Conservation (phyloP, 2,329 filamentous ascomycete genomes). For the Penicillium nordicum region DNA sequence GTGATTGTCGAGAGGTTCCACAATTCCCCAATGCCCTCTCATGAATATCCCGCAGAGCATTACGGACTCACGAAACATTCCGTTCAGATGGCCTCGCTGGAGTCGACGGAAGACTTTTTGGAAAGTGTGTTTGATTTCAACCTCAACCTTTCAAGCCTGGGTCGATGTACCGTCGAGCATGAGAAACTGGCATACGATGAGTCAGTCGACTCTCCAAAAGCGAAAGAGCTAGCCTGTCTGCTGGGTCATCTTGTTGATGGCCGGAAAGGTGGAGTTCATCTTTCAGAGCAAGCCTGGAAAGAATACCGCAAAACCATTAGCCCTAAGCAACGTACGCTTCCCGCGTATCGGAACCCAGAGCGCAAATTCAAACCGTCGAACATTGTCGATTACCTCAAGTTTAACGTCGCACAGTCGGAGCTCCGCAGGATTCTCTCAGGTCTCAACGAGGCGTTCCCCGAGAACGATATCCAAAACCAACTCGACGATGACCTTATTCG, state of each 20-base stretch:
- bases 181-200: constrained; percentile 55
- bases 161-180: constrained; percentile 50
- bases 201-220: constrained; percentile 32
- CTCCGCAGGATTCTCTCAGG: constrained; percentile 29
- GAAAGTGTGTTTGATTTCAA: constrained; percentile 49
- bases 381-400: constrained; percentile 46
- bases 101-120: constrained; percentile 41
- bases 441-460: constrained; percentile 30
- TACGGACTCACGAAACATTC: constrained; percentile 50
- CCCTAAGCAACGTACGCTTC: constrained; percentile 25
- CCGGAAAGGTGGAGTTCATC: constrained; percentile 44
- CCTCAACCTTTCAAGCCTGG: constrained; percentile 47
- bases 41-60: constrained; percentile 34
- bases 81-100: constrained; percentile 41
- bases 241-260: constrained; percentile 48
- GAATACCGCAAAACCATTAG: constrained; percentile 35
- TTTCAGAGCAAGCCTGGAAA: constrained; percentile 41
- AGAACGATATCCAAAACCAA: constrained; percentile 8
- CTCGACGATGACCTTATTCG: constrained; percentile 37
- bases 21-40: constrained; percentile 49
- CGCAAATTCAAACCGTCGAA: constrained; percentile 29
- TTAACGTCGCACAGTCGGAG: constrained; percentile 37
- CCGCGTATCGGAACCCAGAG: constrained; percentile 38
- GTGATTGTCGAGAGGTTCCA: constrained; percentile 50
- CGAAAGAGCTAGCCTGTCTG: constrained; percentile 41